Conservation (phyloP, 768 basidiomycete species). For the Guyanaporus albipodus region DNA sequence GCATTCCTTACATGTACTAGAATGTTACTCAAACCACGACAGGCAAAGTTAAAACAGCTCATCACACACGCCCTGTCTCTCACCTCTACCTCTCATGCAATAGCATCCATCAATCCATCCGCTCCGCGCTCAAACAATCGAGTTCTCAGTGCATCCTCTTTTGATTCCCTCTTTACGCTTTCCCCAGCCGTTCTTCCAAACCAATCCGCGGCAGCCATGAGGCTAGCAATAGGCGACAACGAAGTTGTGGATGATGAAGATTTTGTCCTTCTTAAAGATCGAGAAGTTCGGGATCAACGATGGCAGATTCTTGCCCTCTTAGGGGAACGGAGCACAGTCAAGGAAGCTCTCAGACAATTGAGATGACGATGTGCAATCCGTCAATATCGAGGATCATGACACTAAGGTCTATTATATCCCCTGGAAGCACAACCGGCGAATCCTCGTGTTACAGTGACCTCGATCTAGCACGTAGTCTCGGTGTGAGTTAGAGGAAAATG, state of each 20-base stretch:
- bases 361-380: constrained; percentile 13
- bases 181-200: constrained; percentile 77
- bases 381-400: background rate
- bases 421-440: background rate
- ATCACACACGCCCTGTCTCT: constrained; percentile 77
- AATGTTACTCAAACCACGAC: background rate
- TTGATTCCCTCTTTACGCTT: constrained; percentile 74
- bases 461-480: no score
- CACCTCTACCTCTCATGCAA: constrained; percentile 70
- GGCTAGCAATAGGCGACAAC: constrained; percentile 54
- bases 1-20: constrained; percentile 7
- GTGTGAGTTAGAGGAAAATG: no score
- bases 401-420: background rate
- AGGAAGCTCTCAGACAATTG: constrained; percentile 48
- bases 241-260: constrained; percentile 46
- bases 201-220: constrained; percentile 72
- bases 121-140: constrained; percentile 34
- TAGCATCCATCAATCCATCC: constrained; percentile 70
- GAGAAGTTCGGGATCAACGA: constrained; percentile 62
- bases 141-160: constrained; percentile 63
- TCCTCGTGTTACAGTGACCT: no score
- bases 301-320: constrained; percentile 79
- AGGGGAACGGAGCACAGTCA: constrained; percentile 68
- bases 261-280: constrained; percentile 50
- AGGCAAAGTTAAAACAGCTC: constrained; percentile 83